Conservation (phyloP, 495 filamentous ascomycete genomes). For the Usnea hakonensis region DNA sequence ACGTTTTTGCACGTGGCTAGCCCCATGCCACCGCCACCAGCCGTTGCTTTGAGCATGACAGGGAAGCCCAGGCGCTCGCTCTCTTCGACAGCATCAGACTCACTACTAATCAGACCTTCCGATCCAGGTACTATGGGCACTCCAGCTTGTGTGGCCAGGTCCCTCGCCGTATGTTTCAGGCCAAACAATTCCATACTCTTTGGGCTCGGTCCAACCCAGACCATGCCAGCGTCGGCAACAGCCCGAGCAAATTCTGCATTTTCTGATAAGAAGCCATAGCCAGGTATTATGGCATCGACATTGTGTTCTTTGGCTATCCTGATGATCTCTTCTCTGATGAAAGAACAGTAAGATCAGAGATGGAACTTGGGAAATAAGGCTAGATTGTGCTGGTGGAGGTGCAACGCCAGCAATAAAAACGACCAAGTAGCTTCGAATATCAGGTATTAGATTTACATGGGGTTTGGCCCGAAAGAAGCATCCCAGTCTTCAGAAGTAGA, state of each 20-base stretch:
- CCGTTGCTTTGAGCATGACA: conserved; percentile 52
- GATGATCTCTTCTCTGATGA: conserved; percentile 38
- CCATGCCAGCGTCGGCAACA: conserved; percentile 42
- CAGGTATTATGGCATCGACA: conserved; percentile 46
- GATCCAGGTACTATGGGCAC: conserved; percentile 50
- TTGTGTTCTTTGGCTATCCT: conserved; percentile 37
- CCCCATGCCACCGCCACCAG: conserved; percentile 53
- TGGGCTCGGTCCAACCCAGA: conserved; percentile 47
- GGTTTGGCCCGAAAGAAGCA: not conserved
- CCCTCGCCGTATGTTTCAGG: conserved; percentile 49
- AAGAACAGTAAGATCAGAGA: conserved; percentile 8
- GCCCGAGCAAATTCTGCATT: conserved; percentile 49
- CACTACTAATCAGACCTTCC: conserved; percentile 37
- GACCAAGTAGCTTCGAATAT: not conserved
- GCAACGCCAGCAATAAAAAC: not conserved
- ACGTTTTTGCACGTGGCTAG: conserved; percentile 35
- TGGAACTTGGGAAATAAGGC: not conserved
- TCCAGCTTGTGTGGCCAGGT: conserved; percentile 41
- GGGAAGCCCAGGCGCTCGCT: conserved; percentile 44
- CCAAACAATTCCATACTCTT: conserved; percentile 49
- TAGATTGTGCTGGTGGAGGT: not conserved
- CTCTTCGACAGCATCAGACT: conserved; percentile 38
- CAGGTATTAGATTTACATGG: not conserved
- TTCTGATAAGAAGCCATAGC: conserved; percentile 54
- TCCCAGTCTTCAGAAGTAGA: not conserved